Percentiles rank a stretch among this genome's conserved stretches.
Conservation (phyloP, 768 basidiomycete species). For the Mycena rosella region DNA sequence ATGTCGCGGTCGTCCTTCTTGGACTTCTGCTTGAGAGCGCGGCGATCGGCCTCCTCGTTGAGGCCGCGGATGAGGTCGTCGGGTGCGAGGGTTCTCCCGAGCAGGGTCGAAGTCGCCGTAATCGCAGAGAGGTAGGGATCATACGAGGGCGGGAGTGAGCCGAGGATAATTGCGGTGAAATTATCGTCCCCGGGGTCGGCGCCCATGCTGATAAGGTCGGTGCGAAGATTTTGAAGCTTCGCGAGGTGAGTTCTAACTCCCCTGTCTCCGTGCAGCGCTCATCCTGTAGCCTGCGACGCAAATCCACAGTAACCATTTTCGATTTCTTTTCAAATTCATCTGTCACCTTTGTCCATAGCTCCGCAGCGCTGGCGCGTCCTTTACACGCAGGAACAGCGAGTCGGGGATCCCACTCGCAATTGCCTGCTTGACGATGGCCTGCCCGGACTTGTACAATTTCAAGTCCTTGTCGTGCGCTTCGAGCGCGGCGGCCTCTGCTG, state of each 20-base stretch:
- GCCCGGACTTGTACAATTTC: conserved; percentile 28
- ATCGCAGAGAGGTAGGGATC: conserved; percentile 38
- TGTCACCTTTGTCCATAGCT: not conserved
- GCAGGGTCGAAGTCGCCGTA: conserved; percentile 33
- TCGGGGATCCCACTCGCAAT: conserved; percentile 35
- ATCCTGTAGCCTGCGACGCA: conserved; percentile 26
- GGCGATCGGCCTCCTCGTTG: conserved; percentile 34
- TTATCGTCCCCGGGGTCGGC: too few species aligned
- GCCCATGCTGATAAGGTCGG: conserved; percentile 32
- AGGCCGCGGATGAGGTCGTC: conserved; percentile 36
- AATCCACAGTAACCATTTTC: conserved; percentile 40
- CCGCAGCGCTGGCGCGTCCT: not conserved
- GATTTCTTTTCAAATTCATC: conserved; percentile 36
- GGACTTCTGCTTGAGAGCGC: conserved; percentile 13
- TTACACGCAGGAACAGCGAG: not conserved
- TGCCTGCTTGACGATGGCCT: conserved; percentile 38
- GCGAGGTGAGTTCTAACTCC: conserved; percentile 41
- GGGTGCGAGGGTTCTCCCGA: conserved; percentile 23
- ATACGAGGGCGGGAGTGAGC: conserved; percentile 42
- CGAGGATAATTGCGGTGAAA: conserved; percentile 41
- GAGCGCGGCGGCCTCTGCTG: not conserved
- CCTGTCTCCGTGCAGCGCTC: conserved; percentile 38
- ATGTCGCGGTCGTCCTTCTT: conserved; percentile 20
- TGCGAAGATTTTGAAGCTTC: conserved; percentile 31
- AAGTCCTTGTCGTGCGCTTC: conserved; percentile 12